A percentile compares a stretch with the other conserved stretches of the same genome.
Evolutionary conservation across 108 stramenopile genomes (phyloP).

Genomic region (Phaeodactylum tricornutum): DNA sequence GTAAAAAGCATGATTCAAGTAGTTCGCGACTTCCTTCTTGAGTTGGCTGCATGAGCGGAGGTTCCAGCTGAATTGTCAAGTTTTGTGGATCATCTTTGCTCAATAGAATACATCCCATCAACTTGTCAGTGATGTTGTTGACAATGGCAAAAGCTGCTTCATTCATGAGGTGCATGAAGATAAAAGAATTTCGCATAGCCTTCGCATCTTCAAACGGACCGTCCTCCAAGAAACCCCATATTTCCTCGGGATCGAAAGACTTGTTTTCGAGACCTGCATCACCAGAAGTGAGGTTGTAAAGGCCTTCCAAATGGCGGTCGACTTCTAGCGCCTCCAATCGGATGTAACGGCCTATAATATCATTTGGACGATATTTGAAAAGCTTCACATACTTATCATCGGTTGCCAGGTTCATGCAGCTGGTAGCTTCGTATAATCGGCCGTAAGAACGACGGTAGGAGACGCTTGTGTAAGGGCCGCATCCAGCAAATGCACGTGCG

Average conservation of each 20-base stretch:
- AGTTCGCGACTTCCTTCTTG: slow-evolving; percentile 46
- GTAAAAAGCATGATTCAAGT: slow-evolving; percentile 67
- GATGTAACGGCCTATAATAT: slow-evolving; percentile 47
- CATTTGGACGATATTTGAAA: slow-evolving; percentile 37
- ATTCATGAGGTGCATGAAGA: slow-evolving; percentile 32
- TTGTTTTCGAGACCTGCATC: slow-evolving; percentile 35
- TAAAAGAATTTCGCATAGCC: slow-evolving; percentile 33
- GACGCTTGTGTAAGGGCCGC: slow-evolving; percentile 32
- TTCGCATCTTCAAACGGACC: slow-evolving; percentile 51
- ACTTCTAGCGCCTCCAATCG: slow-evolving; percentile 59
- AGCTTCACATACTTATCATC: slow-evolving; percentile 42
- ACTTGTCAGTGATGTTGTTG: slow-evolving; percentile 49
- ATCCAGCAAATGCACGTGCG: slow-evolving; percentile 74
- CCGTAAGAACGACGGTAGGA: slow-evolving; percentile 70
- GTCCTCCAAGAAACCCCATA: slow-evolving; percentile 73
- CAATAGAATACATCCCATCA: slow-evolving; percentile 53
- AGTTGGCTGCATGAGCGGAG: slow-evolving; percentile 56
- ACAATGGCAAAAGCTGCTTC: slow-evolving; percentile 72
- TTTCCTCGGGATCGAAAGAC: slow-evolving; percentile 56
- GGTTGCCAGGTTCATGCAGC: slow-evolving; percentile 39
- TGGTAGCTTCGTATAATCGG: slow-evolving; percentile 57
- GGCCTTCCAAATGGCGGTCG: slow-evolving; percentile 35
- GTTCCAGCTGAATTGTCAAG: slow-evolving; percentile 58
- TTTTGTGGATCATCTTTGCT: slow-evolving; percentile 62
- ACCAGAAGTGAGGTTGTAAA: slow-evolving; percentile 58